Evolutionary conservation across 2,329 filamentous ascomycete genomes (phyloP), one percentile per base, ranked within the genome.

Genomic region (Ascochyta rabiei): DNA sequence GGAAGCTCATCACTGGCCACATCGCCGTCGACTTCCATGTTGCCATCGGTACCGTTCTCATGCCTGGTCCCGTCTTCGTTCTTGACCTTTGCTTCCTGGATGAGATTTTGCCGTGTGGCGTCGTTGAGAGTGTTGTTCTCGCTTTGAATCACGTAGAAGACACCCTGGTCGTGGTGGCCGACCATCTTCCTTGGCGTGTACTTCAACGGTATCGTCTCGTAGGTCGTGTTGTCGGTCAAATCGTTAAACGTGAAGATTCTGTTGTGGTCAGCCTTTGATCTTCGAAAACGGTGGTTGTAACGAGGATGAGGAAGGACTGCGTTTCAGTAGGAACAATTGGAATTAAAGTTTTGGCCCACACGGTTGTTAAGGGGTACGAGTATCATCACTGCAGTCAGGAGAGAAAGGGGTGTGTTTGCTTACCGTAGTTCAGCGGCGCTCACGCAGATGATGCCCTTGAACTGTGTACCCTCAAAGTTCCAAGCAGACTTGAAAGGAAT

Each of bases 251-350:
- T 90, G 73, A 98, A 97, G 57, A 98, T 97, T 66, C 93, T 86
- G 35, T 33, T 4, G 24, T 24, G 23, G 46, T 64, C 38, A 62
- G 65, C 38, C 18, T 55, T 50, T 62, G 57, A 18, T 18, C 30
- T 23, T 40, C 7, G 15, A n/a, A 33, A 13, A n/a, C 12, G 21
- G 39, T 19, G 12, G 12, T 10, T 4, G 13, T 16, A 41, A 41
- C 46, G 42, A 23, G n/a, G 24, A 7, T 34, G 28, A 26, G 33
- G 21, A 42, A 24, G 48, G 38, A 61, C 61, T 63, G 66, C 60
- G 48, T 78, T 75, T 96, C 92, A 96, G 92, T 87, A 96, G 91
- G 91, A 96, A 96, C 92, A 96, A 96, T 96, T 96, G 91, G 87
- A 83, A 82, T 63, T 60, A 61, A 62, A 77, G 81, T 77, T 76